These are phyloP conservation scores for Phytophthora nicotianae DNA, from an alignment of 352 stramenopile species.

Conservation along the genomic window DNA sequence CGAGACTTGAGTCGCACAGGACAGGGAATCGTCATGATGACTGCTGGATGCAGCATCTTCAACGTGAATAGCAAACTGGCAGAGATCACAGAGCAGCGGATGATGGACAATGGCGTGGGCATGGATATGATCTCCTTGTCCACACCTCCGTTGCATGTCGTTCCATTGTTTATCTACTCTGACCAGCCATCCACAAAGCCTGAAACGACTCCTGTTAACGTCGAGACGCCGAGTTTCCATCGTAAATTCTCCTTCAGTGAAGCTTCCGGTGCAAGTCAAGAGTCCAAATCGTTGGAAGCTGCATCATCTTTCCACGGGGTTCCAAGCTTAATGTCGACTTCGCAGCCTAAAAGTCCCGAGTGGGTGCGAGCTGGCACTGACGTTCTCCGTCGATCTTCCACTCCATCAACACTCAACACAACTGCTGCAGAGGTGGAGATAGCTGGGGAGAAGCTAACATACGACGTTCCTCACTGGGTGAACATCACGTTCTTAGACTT, in stretches of 20 bases:
- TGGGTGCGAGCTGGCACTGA: slow-evolving; percentile 25
- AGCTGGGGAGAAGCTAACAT: slow-evolving; percentile 38
- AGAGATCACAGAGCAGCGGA: slow-evolving; percentile 97
- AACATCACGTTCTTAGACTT: slow-evolving; percentile 90
- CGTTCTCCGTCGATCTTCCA: slow-evolving; percentile 13
- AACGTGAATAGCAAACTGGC: slow-evolving; percentile 93
- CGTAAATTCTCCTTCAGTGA: slow-evolving; percentile 31
- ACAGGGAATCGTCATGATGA: slow-evolving; percentile 96
- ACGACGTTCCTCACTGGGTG: slow-evolving; percentile 96
- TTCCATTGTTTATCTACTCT: slow-evolving; percentile 97
- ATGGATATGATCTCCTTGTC: slow-evolving; percentile 98
- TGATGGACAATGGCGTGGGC: slow-evolving; percentile 99
- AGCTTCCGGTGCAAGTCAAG: slow-evolving; percentile 13
- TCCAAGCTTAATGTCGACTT: slow-evolving; percentile 20
- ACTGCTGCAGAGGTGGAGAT: background rate
- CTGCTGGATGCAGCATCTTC: slow-evolving; percentile 96
- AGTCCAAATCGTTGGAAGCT: slow-evolving; percentile 24
- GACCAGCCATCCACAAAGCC: slow-evolving; percentile 9
- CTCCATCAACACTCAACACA: slow-evolving; percentile 6
- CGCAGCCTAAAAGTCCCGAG: slow-evolving; percentile 30
- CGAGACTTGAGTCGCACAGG: slow-evolving; percentile 95
- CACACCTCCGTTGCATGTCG: slow-evolving; percentile 95
- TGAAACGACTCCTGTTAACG: background rate
- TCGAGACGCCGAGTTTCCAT: slow-evolving; percentile 13
- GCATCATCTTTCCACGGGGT: slow-evolving; percentile 22